Base-by-base conservation (phyloP, 2,329 filamentous ascomycete species). In the Drechslera avenae region DNA sequence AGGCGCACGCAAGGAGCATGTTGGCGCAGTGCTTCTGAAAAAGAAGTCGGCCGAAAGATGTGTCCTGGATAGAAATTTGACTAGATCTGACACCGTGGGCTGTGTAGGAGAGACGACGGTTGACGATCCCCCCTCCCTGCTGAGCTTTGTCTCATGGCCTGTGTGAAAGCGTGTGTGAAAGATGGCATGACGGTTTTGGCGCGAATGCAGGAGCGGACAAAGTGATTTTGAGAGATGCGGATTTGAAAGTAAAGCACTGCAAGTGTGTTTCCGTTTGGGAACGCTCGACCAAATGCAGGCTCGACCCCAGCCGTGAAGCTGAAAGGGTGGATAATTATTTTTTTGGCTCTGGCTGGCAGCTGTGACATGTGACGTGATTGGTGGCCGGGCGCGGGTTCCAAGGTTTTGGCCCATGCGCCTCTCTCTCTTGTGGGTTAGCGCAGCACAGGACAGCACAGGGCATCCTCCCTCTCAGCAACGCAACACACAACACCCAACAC, bases 21-120 rank as follows among this genome's bases (percentile, higher is more conserved):
- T 28, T 31, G 50, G 58, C 59, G 57, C 45, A 43, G 49, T 37
- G 54, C 39, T 43, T 28, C 44, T 34, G 45, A 37, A 48, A 53
- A n/a, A 47, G 57, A 54, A 56, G 51, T 40, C 41, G 49, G 49
- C 52, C 37, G 56, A 52, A 55, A 23, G 37, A 48, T 53, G 56
- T 48, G 43, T 50, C 50, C 57, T 66, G 60, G 43, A 60, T 67
- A 68, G 63, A 60, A 51, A 67, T 67, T 28, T 55, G 46, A 69
- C 65, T 69, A 60, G 65, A 49, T 68, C 64, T 57, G 59, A 60
- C 35, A 48, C 57, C 49, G 57, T 39, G 42, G 52, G 31, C 32
- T n/a, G 31, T 46, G 41, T 30, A 26, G 9, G 3, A 28, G 26
- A 4, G 7, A 28, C 44, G 48, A 52, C 56, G 52, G 61, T 56